phyloP scores from a whole-genome alignment of 768 basidiomycete genomes.

The Scleroderma citrinum region DNA sequence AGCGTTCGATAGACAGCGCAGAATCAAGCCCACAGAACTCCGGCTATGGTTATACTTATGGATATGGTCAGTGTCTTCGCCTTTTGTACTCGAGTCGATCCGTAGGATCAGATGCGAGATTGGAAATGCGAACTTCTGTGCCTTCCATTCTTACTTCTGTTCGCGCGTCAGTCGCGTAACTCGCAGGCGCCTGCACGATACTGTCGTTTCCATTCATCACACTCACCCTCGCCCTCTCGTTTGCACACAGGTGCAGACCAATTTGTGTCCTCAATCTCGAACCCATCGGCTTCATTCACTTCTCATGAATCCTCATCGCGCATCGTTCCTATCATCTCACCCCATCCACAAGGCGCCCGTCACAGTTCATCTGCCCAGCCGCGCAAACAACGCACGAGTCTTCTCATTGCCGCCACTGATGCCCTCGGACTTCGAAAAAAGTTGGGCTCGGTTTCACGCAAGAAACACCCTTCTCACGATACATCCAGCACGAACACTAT shows the following conservation, averaged over 20 bases:
- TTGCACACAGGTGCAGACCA: constrained; percentile 14
- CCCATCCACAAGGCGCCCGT: constrained; percentile 2
- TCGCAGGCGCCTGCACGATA: constrained; percentile 4
- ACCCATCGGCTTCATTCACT: constrained; percentile 10
- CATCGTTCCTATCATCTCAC: constrained; percentile 1
- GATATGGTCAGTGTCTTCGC: constrained; percentile 12
- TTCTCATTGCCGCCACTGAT: constrained; percentile 51
- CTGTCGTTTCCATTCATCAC: background rate
- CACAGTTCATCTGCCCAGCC: too few relatives aligned
- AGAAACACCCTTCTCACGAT: constrained; percentile 28
- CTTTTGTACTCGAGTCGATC: background rate
- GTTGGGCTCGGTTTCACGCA: constrained; percentile 37
- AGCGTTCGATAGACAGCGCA: constrained; percentile 5
- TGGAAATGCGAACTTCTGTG: background rate
- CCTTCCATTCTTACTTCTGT: background rate
- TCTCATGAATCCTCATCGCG: constrained; percentile 10
- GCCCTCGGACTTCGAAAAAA: constrained; percentile 40
- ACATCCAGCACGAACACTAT: constrained; percentile 36
- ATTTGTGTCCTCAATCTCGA: constrained; percentile 8
- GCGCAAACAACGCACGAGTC: constrained; percentile 37
- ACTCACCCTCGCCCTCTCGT: constrained; percentile 3
- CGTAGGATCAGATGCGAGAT: constrained; percentile 1
- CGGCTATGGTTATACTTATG: constrained; percentile 5
- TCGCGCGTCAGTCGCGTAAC: constrained; percentile 5
- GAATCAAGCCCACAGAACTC: constrained; percentile 5